phyloP scores from a whole-genome alignment of 352 stramenopile genomes.

The Pythium sukuiense region DNA sequence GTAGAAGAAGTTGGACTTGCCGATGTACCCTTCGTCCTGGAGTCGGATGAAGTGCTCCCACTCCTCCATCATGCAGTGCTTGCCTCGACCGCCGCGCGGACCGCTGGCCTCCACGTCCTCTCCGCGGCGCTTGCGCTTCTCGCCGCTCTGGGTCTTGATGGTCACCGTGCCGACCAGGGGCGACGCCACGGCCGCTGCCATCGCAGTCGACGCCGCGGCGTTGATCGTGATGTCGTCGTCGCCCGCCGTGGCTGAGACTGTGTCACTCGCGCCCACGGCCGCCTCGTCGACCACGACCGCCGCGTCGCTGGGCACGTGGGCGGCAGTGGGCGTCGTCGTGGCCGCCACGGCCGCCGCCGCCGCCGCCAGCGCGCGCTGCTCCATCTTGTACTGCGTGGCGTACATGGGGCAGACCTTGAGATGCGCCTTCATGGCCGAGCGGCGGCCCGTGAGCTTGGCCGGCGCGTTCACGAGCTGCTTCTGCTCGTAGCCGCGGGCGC shows the following conservation, averaged over 20 bases:
- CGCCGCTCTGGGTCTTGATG: conserved; percentile 26
- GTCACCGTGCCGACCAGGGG: conserved; percentile 16
- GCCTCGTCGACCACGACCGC: not conserved
- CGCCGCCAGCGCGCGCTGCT: conserved; percentile 37
- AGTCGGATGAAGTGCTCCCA: conserved; percentile 78
- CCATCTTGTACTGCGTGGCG: conserved; percentile 61
- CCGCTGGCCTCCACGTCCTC: conserved; percentile 35
- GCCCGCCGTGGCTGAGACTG: not conserved
- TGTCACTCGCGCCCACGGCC: not conserved
- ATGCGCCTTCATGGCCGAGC: conserved; percentile 75
- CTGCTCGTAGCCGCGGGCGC: conserved; percentile 52
- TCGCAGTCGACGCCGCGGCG: not conserved
- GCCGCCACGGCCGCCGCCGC: conserved; percentile 27
- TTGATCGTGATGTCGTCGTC: conserved; percentile 6
- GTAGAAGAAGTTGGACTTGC: conserved; percentile 83
- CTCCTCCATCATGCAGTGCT: conserved; percentile 84
- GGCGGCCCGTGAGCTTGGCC: conserved; percentile 60
- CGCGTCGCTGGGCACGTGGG: conserved; percentile 3
- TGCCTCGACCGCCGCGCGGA: conserved; percentile 51
- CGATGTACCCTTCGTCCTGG: conserved; percentile 78
- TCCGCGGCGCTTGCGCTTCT: conserved; percentile 58
- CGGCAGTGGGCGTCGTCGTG: conserved; percentile 7
- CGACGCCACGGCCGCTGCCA: not conserved
- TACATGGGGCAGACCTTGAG: conserved; percentile 76
- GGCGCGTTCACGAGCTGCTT: conserved; percentile 66